phyloP scores from a whole-genome alignment of 1,284 basidiomycete genomes.

The Pyrrhoderma noxium region DNA sequence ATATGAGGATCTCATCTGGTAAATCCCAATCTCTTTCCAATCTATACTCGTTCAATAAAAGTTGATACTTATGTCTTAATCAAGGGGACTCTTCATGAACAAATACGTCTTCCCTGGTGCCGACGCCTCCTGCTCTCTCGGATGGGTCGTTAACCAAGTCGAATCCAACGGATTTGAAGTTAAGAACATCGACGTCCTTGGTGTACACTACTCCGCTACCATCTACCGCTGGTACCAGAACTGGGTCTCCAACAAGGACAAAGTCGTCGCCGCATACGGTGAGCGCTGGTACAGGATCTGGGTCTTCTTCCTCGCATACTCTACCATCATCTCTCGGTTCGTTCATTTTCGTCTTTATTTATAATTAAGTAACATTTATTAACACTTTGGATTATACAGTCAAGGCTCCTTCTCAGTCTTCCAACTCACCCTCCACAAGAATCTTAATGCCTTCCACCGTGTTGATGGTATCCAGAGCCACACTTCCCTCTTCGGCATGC shows the following conservation, averaged over 20 bases:
- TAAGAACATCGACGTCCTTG: constrained; percentile 92
- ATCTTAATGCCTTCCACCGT: constrained; percentile 91
- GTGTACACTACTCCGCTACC: constrained; percentile 96
- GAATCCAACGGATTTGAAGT: constrained; percentile 95
- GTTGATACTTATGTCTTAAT: too few relatives aligned
- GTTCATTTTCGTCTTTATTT: constrained; percentile 20
- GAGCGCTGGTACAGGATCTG: constrained; percentile 87
- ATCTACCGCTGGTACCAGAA: constrained; percentile 94
- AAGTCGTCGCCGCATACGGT: constrained; percentile 85
- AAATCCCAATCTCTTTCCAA: constrained; percentile 17
- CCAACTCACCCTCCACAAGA: constrained; percentile 97
- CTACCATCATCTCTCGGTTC: constrained; percentile 61
- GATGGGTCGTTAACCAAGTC: constrained; percentile 86
- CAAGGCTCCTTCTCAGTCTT: constrained; percentile 87
- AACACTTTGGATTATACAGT: constrained; percentile 35
- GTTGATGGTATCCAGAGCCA: constrained; percentile 76
- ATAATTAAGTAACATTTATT: background rate
- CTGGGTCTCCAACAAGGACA: constrained; percentile 87
- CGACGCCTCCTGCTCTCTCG: constrained; percentile 90
- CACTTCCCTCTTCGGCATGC: constrained; percentile 47
- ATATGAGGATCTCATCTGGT: constrained; percentile 96
- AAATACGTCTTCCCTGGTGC: constrained; percentile 98
- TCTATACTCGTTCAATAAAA: too few relatives aligned
- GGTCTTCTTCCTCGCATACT: constrained; percentile 87
- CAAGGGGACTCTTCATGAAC: constrained; percentile 90